Evolutionary conservation across 441 rosid genomes (phyloP).

Genomic region (Bruguiera hainesii): DNA sequence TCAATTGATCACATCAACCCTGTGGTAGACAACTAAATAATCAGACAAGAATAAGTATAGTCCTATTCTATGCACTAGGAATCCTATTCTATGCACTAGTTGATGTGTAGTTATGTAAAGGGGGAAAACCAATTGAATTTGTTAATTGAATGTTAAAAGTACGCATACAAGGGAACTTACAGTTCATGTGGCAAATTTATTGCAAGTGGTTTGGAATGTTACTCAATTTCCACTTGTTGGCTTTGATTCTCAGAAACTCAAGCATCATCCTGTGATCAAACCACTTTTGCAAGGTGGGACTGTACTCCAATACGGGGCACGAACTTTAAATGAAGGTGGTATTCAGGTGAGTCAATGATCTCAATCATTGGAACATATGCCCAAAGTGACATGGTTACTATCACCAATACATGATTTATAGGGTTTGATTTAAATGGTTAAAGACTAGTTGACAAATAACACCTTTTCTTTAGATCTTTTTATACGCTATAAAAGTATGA

Average conservation of each 20-base stretch:
- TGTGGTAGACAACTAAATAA: background rate
- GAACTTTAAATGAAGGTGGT: constrained; percentile 96
- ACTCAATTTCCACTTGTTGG: constrained; percentile 4
- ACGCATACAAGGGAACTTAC: too few relatives aligned
- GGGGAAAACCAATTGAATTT: too few relatives aligned
- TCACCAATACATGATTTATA: background rate
- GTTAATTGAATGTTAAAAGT: too few relatives aligned
- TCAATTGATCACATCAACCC: background rate
- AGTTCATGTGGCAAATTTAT: background rate
- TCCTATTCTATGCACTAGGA: too few relatives aligned
- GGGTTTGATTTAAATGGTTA: too few relatives aligned
- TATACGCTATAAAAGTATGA: constrained; percentile 33
- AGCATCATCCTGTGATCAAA: constrained; percentile 91
- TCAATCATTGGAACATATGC: constrained; percentile 1
- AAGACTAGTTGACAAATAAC: too few relatives aligned
- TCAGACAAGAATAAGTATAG: background rate
- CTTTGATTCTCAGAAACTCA: constrained; percentile 59
- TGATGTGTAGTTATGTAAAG: too few relatives aligned
- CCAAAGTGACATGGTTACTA: background rate
- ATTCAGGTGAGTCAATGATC: constrained; percentile 62
- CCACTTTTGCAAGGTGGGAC: constrained; percentile 82
- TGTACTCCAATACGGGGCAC: constrained; percentile 93
- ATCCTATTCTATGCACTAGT: too few relatives aligned
- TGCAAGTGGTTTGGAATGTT: constrained; percentile 19
- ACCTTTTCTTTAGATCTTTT: too few relatives aligned